Conservation (phyloP, 2,329 filamentous ascomycete genomes). For the Annulohypoxylon truncatum region DNA sequence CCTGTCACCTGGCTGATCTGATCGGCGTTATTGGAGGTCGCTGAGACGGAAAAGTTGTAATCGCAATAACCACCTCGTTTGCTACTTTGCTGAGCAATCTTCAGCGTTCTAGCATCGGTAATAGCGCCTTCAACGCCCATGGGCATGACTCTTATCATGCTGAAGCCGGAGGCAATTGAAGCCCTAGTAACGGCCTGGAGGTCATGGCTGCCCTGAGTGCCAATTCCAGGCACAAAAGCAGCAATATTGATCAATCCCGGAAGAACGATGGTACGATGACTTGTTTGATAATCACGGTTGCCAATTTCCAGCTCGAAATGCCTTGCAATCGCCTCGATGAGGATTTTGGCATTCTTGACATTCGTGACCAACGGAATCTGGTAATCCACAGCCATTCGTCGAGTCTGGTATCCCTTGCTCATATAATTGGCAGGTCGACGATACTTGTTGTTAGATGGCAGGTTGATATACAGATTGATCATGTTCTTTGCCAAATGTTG, state of each 20-base stretch:
- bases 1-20: conserved; percentile 78
- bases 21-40: conserved; percentile 77
- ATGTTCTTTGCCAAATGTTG: conserved; percentile 97
- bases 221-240: conserved; percentile 82
- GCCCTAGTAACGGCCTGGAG: conserved; percentile 77
- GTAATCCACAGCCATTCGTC: conserved; percentile 97
- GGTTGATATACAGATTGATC: conserved; percentile 98
- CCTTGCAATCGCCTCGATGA: conserved; percentile 92
- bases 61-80: conserved; percentile 77
- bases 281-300: conserved; percentile 91
- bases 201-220: conserved; percentile 72
- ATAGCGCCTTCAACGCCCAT: conserved; percentile 78
- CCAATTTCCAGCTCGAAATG: conserved; percentile 87
- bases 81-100: conserved; percentile 77
- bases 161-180: conserved; percentile 80
- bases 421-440: conserved; percentile 97
- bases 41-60: conserved; percentile 82
- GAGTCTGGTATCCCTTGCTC: conserved; percentile 95
- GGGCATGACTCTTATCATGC: conserved; percentile 83
- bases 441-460: conserved; percentile 99
- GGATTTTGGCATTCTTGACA: conserved; percentile 98
- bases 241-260: conserved; percentile 82
- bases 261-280: conserved; percentile 79
- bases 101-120: conserved; percentile 77
- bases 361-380: conserved; percentile 98